phyloP scores from a whole-genome alignment of 1,284 basidiomycete species.

The Boletellus sp. region DNA sequence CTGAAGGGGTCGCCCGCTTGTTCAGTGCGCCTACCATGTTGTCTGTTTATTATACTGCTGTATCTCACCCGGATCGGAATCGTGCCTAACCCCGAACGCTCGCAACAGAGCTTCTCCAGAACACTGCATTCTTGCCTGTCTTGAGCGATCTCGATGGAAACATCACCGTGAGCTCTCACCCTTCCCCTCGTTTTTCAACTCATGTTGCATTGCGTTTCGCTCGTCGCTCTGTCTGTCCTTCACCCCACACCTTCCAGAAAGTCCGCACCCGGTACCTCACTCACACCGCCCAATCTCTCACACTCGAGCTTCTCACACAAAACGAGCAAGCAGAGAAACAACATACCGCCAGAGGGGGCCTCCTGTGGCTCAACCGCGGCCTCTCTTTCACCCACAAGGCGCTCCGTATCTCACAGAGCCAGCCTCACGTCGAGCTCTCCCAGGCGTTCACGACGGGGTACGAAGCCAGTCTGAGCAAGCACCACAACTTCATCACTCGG shows the following conservation, averaged over 20 bases:
- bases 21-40: too few species aligned
- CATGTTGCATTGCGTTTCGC: not conserved
- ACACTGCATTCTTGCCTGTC: conserved; percentile 82
- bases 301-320: conserved; percentile 82
- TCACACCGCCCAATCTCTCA: conserved; percentile 61
- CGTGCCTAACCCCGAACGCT: not conserved
- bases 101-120: conserved; percentile 78
- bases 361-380: conserved; percentile 90
- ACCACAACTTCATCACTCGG: conserved; percentile 87
- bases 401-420: conserved; percentile 68
- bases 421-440: conserved; percentile 70
- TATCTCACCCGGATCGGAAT: too few species aligned
- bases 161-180: conserved; percentile 60
- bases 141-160: conserved; percentile 91
- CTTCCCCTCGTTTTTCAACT: not conserved
- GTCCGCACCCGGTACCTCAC: conserved; percentile 77
- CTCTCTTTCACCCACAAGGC: conserved; percentile 89
- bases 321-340: conserved; percentile 90
- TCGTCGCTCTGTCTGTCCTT: not conserved
- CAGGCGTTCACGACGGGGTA: conserved; percentile 83
- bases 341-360: conserved; percentile 82
- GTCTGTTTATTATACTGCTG: too few species aligned
- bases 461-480: conserved; percentile 76
- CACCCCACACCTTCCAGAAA: conserved; percentile 57
- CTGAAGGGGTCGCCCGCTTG: conserved; percentile 84